phyloP scores from a whole-genome alignment of 2,329 filamentous ascomycete genomes.

The Plectosphaerella cucumerina region DNA sequence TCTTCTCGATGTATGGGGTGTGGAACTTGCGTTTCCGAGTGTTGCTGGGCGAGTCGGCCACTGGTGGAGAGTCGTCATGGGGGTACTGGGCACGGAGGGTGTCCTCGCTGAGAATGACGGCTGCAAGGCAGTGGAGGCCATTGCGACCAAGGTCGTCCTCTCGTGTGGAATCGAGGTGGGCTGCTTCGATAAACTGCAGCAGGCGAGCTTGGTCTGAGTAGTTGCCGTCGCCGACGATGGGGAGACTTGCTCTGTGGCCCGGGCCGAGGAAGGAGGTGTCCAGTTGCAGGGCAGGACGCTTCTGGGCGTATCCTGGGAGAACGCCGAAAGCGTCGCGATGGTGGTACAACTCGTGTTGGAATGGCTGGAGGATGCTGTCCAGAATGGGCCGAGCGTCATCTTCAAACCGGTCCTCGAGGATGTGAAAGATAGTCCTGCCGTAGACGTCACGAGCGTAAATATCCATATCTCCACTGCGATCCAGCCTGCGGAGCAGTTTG shows the following conservation, averaged over 20 bases:
- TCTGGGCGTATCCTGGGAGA: constrained; percentile 14
- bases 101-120: constrained; percentile 40
- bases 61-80: constrained; percentile 9
- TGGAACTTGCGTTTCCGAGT: constrained; percentile 30
- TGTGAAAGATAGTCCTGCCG: constrained; percentile 50
- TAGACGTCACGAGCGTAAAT: constrained; percentile 40
- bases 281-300: neutral
- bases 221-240: too few relatives aligned
- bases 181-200: constrained; percentile 29
- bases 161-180: constrained; percentile 22
- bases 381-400: constrained; percentile 18
- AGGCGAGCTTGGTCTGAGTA: constrained; percentile 25
- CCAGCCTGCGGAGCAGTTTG: constrained; percentile 19
- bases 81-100: constrained; percentile 30
- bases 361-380: constrained; percentile 27
- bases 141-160: constrained; percentile 48
- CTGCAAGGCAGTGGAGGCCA: constrained; percentile 54
- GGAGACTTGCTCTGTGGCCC: neutral
- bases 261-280: neutral
- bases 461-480: constrained; percentile 17
- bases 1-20: constrained; percentile 16
- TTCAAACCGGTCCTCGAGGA: constrained; percentile 21
- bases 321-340: constrained; percentile 47
- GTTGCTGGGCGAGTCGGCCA: constrained; percentile 15
- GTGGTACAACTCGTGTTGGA: constrained; percentile 24